Percentiles rank a stretch among this genome's conserved stretches.
Evolutionary conservation across 2,329 filamentous ascomycete genomes (phyloP).

Genomic region (Verticillium dahliae): DNA sequence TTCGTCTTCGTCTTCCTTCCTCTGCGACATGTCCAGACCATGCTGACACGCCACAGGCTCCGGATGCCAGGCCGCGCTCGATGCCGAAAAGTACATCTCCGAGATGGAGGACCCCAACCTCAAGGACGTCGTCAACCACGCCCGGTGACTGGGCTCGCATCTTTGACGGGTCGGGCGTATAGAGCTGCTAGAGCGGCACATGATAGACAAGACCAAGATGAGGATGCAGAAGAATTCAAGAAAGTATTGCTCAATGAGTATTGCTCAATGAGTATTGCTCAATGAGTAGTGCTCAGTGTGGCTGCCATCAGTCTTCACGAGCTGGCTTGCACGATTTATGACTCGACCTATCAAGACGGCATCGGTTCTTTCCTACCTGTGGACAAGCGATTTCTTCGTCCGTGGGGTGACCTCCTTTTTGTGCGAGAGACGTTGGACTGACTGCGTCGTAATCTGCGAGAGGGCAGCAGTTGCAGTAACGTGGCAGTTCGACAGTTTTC

Average conservation of each 20-base stretch:
- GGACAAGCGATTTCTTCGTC: too few relatives aligned
- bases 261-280: not conserved
- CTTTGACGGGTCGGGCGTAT: conserved; percentile 3
- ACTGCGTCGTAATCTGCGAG: too few relatives aligned
- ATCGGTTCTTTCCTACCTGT: too few relatives aligned
- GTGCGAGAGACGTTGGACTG: too few relatives aligned
- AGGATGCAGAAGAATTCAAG: not conserved
- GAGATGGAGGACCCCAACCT: conserved; percentile 54
- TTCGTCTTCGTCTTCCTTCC: too few relatives aligned
- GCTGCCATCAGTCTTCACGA: too few relatives aligned
- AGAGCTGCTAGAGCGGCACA: not conserved
- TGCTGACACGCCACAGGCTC: conserved; percentile 51
- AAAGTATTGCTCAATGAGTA: not conserved
- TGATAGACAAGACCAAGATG: not conserved
- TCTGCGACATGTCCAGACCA: not conserved
- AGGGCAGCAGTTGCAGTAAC: too few relatives aligned
- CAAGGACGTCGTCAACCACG: conserved; percentile 8
- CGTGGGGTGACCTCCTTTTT: too few relatives aligned
- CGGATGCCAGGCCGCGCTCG: conserved; percentile 90
- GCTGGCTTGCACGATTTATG: too few relatives aligned
- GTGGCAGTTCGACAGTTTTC: too few relatives aligned
- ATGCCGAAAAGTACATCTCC: conserved; percentile 88
- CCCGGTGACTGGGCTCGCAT: conserved; percentile 10
- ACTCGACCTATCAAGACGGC: too few relatives aligned
- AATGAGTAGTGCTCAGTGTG: not conserved